These are phyloP conservation scores for Talaromyces borbonicus DNA, from an alignment of 495 filamentous ascomycete species.

Conservation along the genomic window DNA sequence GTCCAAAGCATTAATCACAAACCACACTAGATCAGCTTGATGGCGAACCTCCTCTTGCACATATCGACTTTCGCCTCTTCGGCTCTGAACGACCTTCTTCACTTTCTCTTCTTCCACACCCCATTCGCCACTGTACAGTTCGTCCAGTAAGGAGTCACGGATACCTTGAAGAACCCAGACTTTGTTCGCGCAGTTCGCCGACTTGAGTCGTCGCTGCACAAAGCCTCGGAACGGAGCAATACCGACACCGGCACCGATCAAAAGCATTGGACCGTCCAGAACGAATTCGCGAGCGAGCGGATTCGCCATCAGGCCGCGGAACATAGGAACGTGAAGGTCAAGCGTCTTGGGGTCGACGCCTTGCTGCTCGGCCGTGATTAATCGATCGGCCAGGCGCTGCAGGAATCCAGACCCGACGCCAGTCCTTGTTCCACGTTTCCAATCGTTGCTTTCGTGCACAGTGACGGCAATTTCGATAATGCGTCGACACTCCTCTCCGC, in stretches of 20 bases:
- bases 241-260: conserved; percentile 93
- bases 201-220: conserved; percentile 87
- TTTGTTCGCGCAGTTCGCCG: conserved; percentile 96
- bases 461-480: conserved; percentile 92
- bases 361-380: conserved; percentile 51
- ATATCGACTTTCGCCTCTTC: conserved; percentile 65
- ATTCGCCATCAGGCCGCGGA: conserved; percentile 97
- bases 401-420: conserved; percentile 78
- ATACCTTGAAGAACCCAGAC: conserved; percentile 99
- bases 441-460: conserved; percentile 78
- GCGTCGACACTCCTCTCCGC: conserved; percentile 62
- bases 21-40: conserved; percentile 95
- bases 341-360: conserved; percentile 42
- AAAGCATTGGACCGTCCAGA: conserved; percentile 88
- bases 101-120: conserved; percentile 88
- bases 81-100: conserved; percentile 85
- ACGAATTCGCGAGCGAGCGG: conserved; percentile 83
- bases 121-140: conserved; percentile 94
- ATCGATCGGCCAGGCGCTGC: conserved; percentile 63
- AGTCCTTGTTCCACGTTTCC: conserved; percentile 56
- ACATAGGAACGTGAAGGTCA: conserved; percentile 80
- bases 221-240: conserved; percentile 97
- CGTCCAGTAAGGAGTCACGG: conserved; percentile 82
- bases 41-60: conserved; percentile 78
- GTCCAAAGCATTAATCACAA: conserved; percentile 85